Evolutionary conservation across 176 grass and related monocot species (phyloP), one percentile per base, ranked within the genome.

Genomic region (Zea mays): DNA sequence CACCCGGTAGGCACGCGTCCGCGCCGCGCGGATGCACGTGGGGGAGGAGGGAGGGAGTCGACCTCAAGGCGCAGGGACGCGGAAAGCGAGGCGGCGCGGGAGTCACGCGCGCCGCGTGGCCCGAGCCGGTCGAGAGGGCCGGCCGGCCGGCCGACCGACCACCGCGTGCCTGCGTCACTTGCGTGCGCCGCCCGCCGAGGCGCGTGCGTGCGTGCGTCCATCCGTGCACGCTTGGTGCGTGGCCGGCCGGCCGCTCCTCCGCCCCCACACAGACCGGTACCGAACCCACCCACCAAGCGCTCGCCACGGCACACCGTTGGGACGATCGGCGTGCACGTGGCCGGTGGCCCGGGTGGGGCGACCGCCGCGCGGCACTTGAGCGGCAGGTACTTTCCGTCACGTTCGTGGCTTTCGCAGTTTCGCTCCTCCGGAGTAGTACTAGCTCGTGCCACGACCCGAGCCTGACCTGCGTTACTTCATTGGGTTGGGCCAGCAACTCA

Each of bases 1-100:
- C 39, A 5, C 15, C 33, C 14, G 52, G 48, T 8, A 11, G 41
- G 71, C 50, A 65, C 69, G 80, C 69, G 69, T 74, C 79, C 42
- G 10, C 19, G 1, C n/a, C 1, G n/a, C 13, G 8, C 37, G 14
- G 10, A 46, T 0, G 74, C 83, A 65, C 67, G 67, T 78, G 56
- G 38, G 44, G 27, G 0, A 7, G 43, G 8, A 3, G 37, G 43
- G 8, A 3, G 37, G 13, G 1, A 8, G 65, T 40, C 65, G 65
- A 5, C 56, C 12, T 61, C 39, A 10, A 10, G 57, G 9, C 33
- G 0, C n/a, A 33, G 48, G 47, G 3, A 0, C 7, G 72, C 54
- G 2, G 82, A 79, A 43, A 34, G 83, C 83, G 83, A 85, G 8
- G 36, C 67, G 69, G 59, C 15, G 63, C 21, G 58, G 1, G 44